Evolutionary conservation across 2,329 filamentous ascomycete species (phyloP).

Genomic region (Scedosporium apiospermum): DNA sequence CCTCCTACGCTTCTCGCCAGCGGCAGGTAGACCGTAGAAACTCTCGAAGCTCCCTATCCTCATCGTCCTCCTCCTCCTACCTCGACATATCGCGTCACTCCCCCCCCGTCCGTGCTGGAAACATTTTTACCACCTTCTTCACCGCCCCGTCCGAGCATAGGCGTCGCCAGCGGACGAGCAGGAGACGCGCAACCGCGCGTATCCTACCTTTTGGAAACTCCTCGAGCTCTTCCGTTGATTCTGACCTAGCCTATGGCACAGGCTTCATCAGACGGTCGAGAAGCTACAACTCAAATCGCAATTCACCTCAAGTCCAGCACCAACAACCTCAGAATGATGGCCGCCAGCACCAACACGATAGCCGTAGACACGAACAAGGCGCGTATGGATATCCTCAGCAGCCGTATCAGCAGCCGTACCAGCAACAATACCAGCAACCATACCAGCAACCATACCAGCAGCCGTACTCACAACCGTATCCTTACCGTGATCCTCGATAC

Average conservation of each 20-base stretch:
- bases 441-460: neutral
- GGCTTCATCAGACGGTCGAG: slow-evolving; percentile 40
- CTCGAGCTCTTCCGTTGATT: slow-evolving; percentile 58
- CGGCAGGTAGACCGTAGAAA: slow-evolving; percentile 6
- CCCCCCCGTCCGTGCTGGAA: slow-evolving; percentile 35
- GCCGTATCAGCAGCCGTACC: neutral
- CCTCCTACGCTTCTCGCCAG: neutral
- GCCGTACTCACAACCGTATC: neutral
- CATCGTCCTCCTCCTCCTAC: slow-evolving; percentile 48
- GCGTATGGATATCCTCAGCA: neutral
- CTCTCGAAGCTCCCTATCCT: slow-evolving; percentile 25
- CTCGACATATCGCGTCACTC: slow-evolving; percentile 55
- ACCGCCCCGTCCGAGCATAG: slow-evolving; percentile 44
- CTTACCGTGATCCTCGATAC: slow-evolving; percentile 1
- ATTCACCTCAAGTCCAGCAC: slow-evolving; percentile 2
- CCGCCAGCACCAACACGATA: slow-evolving; percentile 1
- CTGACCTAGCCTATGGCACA: slow-evolving; percentile 58
- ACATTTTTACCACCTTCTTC: slow-evolving; percentile 55
- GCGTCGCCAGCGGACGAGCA: slow-evolving; percentile 20
- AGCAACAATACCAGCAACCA: neutral
- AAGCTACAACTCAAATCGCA: slow-evolving; percentile 7
- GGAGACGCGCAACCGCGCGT: slow-evolving; percentile 28
- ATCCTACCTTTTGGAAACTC: slow-evolving; percentile 52
- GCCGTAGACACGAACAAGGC: neutral
- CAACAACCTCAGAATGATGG: slow-evolving; percentile 1